phyloP scores from a whole-genome alignment of 192 early-diverging fungal species.

The Chytriomyces confervae region DNA sequence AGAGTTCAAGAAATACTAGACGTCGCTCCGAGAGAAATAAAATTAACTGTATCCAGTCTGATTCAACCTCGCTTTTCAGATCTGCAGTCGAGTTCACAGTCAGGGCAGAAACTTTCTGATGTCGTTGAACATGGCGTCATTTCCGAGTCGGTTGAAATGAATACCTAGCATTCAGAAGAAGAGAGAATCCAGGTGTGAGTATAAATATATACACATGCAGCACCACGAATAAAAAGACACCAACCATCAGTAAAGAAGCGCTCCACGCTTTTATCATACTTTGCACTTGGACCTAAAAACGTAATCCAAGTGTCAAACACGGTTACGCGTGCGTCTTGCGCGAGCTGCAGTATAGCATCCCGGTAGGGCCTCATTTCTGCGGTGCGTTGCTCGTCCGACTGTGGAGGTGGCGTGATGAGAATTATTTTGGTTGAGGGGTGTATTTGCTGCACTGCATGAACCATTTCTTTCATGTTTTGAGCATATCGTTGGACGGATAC shows the following conservation, averaged over 20 bases:
- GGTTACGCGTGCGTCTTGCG: not conserved
- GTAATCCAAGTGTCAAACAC: conserved; percentile 23
- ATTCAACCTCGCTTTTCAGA: too few relatives aligned
- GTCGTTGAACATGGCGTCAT: conserved; percentile 18
- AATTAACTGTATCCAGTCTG: too few relatives aligned
- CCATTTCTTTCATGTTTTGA: conserved; percentile 19
- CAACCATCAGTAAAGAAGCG: conserved; percentile 8
- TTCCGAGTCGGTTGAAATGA: conserved; percentile 17
- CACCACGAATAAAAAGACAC: conserved; percentile 7
- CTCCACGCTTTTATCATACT: not conserved
- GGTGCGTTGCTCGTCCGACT: not conserved
- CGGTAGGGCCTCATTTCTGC: not conserved
- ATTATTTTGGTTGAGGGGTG: conserved; percentile 22
- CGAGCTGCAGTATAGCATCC: conserved; percentile 4
- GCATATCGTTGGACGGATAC: not conserved
- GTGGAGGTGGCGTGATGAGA: conserved; percentile 23
- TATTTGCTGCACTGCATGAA: not conserved
- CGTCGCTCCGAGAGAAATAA: too few relatives aligned
- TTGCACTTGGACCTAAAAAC: conserved; percentile 23
- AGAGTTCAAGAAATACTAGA: too few relatives aligned
- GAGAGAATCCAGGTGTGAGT: not conserved
- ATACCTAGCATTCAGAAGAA: not conserved
- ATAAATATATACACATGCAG: not conserved
- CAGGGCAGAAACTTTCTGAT: conserved; percentile 2
- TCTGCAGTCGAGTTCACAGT: not conserved